These are phyloP conservation scores for Kickxella alabastrina DNA, from an alignment of 192 early-diverging fungal species.

Conservation along the genomic window DNA sequence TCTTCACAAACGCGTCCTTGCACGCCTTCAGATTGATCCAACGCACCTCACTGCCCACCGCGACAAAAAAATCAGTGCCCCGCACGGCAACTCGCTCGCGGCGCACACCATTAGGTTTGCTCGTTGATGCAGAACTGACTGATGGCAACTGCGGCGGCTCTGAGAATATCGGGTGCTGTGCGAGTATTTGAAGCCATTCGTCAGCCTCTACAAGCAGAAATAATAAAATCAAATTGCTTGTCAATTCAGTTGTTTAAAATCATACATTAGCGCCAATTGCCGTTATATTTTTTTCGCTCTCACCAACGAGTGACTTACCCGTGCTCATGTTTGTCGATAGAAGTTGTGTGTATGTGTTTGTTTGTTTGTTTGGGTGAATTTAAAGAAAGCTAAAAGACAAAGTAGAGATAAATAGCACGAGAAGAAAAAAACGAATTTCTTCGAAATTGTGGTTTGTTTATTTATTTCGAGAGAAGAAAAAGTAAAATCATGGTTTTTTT, in stretches of 20 bases:
- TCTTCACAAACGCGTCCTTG: constrained; percentile 58
- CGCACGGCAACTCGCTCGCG: constrained; percentile 38
- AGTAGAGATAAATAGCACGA: neutral
- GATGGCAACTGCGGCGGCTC: constrained; percentile 1
- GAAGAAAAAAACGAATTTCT: neutral
- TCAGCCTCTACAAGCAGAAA: constrained; percentile 30
- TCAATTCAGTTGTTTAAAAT: neutral
- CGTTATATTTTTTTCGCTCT: too few species aligned
- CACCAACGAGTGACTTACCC: too few species aligned
- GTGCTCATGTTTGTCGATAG: neutral
- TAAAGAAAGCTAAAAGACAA: too few species aligned
- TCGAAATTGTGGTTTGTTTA: neutral
- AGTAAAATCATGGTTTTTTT: too few species aligned
- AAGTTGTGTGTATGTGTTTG: too few species aligned
- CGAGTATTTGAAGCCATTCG: constrained; percentile 49
- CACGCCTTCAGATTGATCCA: constrained; percentile 58
- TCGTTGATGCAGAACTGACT: neutral
- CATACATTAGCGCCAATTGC: too few species aligned
- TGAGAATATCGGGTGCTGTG: constrained; percentile 43
- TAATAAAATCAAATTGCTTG: neutral
- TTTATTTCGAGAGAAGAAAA: neutral
- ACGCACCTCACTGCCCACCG: constrained; percentile 57
- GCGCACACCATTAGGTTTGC: neutral
- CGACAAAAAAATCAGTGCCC: constrained; percentile 60
- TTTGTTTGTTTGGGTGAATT: too few species aligned